Evolutionary conservation across 805 yeast genomes (phyloP), one percentile per base, ranked within the genome.

Genomic region (Pichia manshurica): DNA sequence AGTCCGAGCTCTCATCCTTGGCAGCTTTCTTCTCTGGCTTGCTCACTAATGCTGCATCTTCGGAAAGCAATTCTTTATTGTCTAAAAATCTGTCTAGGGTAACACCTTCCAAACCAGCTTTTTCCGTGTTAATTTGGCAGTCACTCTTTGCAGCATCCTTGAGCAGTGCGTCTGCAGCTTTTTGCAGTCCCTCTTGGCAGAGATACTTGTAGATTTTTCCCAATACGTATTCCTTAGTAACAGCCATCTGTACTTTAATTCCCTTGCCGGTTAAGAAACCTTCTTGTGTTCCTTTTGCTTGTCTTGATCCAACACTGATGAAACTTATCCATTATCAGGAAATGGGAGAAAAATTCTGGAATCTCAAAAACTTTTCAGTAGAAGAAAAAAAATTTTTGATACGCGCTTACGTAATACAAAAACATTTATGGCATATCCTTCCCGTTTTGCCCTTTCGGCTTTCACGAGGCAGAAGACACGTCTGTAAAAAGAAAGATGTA

Each of bases 161-260:
- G 19, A 56, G 62, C 51, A 59, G 66, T 13, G 57, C 56, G 21
- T 56, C 54, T 2, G 50, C 52, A 12, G 63, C 51, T 37, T 56
- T 56, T 12, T 45, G 42, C 44, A 47, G 56, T 1, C 61, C 67
- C 28, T 60, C 39, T 32, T 56, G 53, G 23, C 52, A 47, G 36
- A 65, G 51, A 47, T 52, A 65, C 20, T 58, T 60, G 13, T 53
- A 49, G 12, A 64, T 47, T 37, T 50, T 52, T 2, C 60, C 41
- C 17, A 62, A 37, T 19, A 55, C 44, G 25, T 44, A 46, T 22
- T 53, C 55, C 28, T 56, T 47, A 15, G 56, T 43, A n/a, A 41
- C 50, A 35, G 53, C 40, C 60, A 58, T 59, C 16, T 17, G 51
- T 32, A 37, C 28, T 36, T 28, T 4, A n/a, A n/a, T n/a, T n/a